Conservation (phyloP, 257 asterid genomes). For the Nicotiana noctiflora region DNA sequence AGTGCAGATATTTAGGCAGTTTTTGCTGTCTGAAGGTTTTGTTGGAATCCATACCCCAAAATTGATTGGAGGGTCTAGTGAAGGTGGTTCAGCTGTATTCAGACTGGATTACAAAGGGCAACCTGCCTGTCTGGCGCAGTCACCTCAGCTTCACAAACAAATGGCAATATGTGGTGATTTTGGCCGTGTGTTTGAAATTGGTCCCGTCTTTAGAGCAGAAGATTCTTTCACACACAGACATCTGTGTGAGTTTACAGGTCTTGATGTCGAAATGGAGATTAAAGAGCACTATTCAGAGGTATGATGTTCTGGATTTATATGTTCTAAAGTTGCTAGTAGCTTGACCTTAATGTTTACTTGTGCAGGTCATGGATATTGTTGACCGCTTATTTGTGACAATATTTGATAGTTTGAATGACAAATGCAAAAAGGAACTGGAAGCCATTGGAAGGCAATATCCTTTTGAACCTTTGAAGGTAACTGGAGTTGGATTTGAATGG, state of each 20-base stretch:
- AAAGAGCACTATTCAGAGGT: constrained; percentile 88
- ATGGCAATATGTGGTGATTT: constrained; percentile 87
- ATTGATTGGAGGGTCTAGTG: constrained; percentile 80
- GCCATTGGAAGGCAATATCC: constrained; percentile 75
- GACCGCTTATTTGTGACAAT: constrained; percentile 64
- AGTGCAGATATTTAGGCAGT: constrained; percentile 61
- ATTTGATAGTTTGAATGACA: constrained; percentile 64
- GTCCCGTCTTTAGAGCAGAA: constrained; percentile 88
- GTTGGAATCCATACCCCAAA: constrained; percentile 75
- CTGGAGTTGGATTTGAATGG: neutral
- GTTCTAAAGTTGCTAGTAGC: neutral
- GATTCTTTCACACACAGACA: constrained; percentile 89
- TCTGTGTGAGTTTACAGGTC: constrained; percentile 87
- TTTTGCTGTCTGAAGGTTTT: constrained; percentile 54
- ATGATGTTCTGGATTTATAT: neutral
- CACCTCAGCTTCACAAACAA: constrained; percentile 94
- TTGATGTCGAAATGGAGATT: constrained; percentile 90
- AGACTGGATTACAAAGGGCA: constrained; percentile 71
- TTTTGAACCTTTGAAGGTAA: constrained; percentile 74
- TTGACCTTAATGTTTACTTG: neutral
- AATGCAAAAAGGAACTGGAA: constrained; percentile 60
- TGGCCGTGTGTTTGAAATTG: constrained; percentile 77
- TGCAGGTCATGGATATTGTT: constrained; percentile 90
- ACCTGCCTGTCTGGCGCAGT: constrained; percentile 90
- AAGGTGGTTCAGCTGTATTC: constrained; percentile 91